Evolutionary conservation across 73 alveolate genomes (phyloP).

Genomic region (Stentor roeselii): DNA sequence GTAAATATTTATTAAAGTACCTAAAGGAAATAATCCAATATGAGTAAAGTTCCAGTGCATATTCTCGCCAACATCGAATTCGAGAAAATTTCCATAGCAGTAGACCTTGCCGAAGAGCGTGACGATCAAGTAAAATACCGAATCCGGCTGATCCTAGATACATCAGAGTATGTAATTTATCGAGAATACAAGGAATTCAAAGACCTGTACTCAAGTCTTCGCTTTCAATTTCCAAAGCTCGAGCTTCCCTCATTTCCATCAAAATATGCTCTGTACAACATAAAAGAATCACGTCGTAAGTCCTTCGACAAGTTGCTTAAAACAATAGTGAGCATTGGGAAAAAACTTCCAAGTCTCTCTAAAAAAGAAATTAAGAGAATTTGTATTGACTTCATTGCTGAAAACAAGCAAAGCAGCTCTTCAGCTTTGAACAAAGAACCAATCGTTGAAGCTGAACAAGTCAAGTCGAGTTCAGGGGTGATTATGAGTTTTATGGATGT

Average conservation of each 20-base stretch:
- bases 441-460: not conserved
- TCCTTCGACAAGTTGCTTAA: not conserved
- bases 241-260: conserved; percentile 7
- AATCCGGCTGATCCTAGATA: not conserved
- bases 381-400: not conserved
- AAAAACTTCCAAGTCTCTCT: not conserved
- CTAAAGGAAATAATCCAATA: no score
- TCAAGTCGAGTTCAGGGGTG: not conserved
- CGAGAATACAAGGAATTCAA: not conserved
- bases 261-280: not conserved
- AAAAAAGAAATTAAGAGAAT: not conserved
- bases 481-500: not conserved
- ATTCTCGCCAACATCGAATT: not conserved
- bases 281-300: not conserved
- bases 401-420: not conserved
- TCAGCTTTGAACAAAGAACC: not conserved
- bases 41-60: not conserved
- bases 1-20: no score
- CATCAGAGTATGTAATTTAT: not conserved
- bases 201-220: not conserved
- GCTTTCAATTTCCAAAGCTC: not conserved
- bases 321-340: not conserved
- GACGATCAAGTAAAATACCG: conserved; percentile 4
- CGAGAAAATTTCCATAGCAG: not conserved
- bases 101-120: not conserved